phyloP scores from a whole-genome alignment of 2,329 filamentous ascomycete genomes.

The Apiospora malaysiana region DNA sequence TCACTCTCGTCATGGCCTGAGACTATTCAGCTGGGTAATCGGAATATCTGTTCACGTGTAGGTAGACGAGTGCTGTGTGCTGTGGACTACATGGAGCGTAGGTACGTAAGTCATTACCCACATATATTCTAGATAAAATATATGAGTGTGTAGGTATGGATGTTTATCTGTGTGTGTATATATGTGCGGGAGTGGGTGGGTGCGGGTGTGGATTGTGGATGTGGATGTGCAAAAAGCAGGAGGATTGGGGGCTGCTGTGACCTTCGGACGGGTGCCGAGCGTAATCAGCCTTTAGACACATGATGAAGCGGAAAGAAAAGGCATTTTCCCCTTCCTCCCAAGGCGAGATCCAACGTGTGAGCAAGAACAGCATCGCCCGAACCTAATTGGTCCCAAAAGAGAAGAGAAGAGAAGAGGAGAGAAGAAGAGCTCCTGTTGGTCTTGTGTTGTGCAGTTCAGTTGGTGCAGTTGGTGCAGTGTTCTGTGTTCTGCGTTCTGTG shows the following conservation, averaged over 20 bases:
- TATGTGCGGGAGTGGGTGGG: neutral
- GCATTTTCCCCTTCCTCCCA: neutral
- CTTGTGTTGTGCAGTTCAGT: neutral
- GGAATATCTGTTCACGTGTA: neutral
- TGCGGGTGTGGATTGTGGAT: neutral
- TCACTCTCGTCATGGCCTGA: neutral
- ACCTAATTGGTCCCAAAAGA: constrained; percentile 1
- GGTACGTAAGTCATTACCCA: neutral
- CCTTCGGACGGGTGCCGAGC: neutral
- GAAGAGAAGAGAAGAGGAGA: neutral
- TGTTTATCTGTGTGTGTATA: neutral
- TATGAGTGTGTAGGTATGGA: neutral
- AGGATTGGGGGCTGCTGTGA: neutral
- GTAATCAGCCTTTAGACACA: constrained; percentile 11
- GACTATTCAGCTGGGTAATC: neutral
- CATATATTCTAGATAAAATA: neutral
- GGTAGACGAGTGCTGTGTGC: neutral
- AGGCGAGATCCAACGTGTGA: neutral
- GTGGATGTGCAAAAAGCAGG: neutral
- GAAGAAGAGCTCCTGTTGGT: neutral
- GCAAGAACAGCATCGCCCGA: neutral
- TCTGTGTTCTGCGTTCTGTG: too few species aligned
- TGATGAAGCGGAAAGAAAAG: constrained; percentile 13
- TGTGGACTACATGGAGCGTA: neutral
- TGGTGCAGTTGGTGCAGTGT: too few species aligned